Evolutionary conservation across 352 stramenopile genomes (phyloP).

Genomic region (Phytophthora pinifolia): DNA sequence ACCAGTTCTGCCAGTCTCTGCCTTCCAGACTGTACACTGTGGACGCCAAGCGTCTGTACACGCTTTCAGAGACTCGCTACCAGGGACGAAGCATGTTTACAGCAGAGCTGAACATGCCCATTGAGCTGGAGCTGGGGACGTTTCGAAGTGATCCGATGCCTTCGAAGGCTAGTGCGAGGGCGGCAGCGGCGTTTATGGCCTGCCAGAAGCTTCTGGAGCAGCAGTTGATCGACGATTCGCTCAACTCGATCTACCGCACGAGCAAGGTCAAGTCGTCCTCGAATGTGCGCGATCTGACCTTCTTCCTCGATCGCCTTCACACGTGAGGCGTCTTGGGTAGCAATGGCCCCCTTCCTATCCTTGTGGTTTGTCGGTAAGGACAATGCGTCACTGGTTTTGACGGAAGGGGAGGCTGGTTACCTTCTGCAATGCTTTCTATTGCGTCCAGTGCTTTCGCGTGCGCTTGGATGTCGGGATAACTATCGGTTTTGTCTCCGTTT

Average conservation of each 20-base stretch:
- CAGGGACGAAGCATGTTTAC: slow-evolving; percentile 51
- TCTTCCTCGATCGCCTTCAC: slow-evolving; percentile 49
- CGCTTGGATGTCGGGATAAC: no score
- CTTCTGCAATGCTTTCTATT: no score
- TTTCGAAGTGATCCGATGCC: slow-evolving; percentile 52
- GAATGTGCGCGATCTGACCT: slow-evolving; percentile 50
- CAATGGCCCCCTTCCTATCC: no score
- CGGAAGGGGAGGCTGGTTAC: no score
- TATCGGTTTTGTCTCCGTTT: no score
- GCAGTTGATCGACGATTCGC: slow-evolving; percentile 54
- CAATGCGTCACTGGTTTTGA: background rate
- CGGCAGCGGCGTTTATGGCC: slow-evolving; percentile 54
- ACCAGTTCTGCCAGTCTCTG: slow-evolving; percentile 80
- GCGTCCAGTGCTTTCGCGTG: no score
- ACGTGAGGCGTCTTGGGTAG: slow-evolving; percentile 16
- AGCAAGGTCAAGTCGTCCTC: slow-evolving; percentile 42
- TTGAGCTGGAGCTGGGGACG: slow-evolving; percentile 44
- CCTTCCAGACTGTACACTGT: slow-evolving; percentile 53
- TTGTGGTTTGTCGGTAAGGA: no score
- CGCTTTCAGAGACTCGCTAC: slow-evolving; percentile 32
- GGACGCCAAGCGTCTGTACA: slow-evolving; percentile 59
- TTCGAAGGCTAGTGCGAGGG: slow-evolving; percentile 63
- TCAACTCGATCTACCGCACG: slow-evolving; percentile 79
- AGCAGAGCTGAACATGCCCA: slow-evolving; percentile 49
- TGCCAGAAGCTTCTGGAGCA: slow-evolving; percentile 56